A percentile compares a stretch with the other conserved stretches of the same genome.
phyloP scores from a whole-genome alignment of 352 stramenopile genomes.

The Phytophthora multivora region DNA sequence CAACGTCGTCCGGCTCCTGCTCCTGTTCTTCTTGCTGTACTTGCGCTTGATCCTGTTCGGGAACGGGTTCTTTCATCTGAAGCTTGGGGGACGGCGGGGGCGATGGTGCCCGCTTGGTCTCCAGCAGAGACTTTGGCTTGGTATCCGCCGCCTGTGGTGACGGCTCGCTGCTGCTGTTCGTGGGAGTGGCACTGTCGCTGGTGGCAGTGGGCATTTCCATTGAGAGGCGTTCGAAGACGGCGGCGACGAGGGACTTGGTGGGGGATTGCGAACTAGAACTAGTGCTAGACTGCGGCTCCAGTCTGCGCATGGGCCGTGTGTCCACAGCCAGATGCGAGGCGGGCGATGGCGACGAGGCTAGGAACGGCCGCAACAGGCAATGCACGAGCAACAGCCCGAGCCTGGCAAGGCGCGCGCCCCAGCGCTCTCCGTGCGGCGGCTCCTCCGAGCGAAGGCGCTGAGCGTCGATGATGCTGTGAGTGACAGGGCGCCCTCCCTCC shows the following conservation, averaged over 20 bases:
- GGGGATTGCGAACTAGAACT: conserved; percentile 2
- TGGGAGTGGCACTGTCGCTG: conserved; percentile 26
- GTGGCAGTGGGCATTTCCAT: conserved; percentile 18
- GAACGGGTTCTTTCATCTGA: conserved; percentile 11
- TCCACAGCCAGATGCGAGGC: conserved; percentile 9
- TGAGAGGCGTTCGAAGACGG: conserved; percentile 18
- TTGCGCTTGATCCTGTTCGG: conserved; percentile 15
- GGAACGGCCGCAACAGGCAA: conserved; percentile 39
- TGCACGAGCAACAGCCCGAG: conserved; percentile 38
- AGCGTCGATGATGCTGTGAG: conserved; percentile 18
- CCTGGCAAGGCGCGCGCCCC: conserved; percentile 41
- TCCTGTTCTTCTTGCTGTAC: conserved; percentile 5
- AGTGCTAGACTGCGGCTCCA: not conserved
- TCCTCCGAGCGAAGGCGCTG: conserved; percentile 4
- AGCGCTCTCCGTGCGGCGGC: conserved; percentile 28
- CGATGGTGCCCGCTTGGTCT: conserved; percentile 18
- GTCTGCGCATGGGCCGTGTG: conserved; percentile 12
- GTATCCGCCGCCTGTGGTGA: conserved; percentile 23
- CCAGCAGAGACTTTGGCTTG: conserved; percentile 14
- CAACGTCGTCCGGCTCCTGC: conserved; percentile 22
- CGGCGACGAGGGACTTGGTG: conserved; percentile 20
- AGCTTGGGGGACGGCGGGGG: conserved; percentile 19
- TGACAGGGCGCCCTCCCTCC: conserved; percentile 3
- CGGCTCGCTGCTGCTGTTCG: conserved; percentile 39
- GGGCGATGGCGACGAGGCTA: conserved; percentile 11